Base-by-base conservation (phyloP, 2,329 filamentous ascomycete genomes). In the Ustulina deusta region DNA sequence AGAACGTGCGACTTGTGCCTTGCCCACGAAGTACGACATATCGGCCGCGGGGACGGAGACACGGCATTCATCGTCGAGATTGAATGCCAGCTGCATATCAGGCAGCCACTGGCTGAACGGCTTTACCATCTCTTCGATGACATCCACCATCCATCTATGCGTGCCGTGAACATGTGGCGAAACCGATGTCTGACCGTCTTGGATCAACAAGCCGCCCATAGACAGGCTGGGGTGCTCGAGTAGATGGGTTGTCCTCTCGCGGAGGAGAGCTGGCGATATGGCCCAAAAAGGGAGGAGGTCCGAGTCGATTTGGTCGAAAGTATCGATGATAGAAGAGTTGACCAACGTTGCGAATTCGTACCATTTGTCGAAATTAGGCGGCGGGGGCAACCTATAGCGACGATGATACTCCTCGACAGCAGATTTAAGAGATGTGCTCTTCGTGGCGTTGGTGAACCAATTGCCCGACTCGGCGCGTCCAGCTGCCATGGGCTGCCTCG, bases 291-390 rank as follows among this genome's bases (percentile, higher is more conserved):
- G 90, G 13, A 90, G 81, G 22, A 93, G 80, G 52, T 88, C 85
- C 65, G 90, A 81, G 72, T 90, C 85, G 69, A 93, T 91, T 10
- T 86, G 89, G 74, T 92, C 90, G 71, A 90, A 93, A 73, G 91
- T 89, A 74, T 93, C 91, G 65, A 92, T 88, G 69, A 93, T 79
- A 65, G 88, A 83, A 0, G 91, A 89, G 2, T 85, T 83, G 68
- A 85, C 87, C 7, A 83, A 82, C 69, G 84, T 85, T 4, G 90
- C 90, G 73, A 91, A 91, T 59, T 88, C 83, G 74, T 89, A 92
- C 90, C 90, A 93, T 71, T 88, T 89, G 76, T 92, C 89, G 72
- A 92, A 92, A 72, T 91, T 85, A 2, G 91, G 91, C 36, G 90
- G 90, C n/a, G 90, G 90, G 36, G 87, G 82, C 70, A 92, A 83